Base-by-base conservation (phyloP, 306 rosid genomes). In the Glycine soja region DNA sequence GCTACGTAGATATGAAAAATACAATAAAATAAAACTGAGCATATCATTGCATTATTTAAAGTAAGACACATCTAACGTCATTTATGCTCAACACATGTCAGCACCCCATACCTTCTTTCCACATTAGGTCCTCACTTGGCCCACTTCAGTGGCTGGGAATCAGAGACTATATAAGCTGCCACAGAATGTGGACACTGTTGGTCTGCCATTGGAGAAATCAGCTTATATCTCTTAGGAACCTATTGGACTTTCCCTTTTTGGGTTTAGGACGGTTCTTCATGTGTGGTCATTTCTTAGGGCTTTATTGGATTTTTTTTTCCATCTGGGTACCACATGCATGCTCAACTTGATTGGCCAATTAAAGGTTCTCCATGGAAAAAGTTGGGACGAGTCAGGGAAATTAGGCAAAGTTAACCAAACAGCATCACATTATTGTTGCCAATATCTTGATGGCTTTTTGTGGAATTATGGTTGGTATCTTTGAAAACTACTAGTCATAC, bases 71-170 rank as follows among this genome's bases (percentile, higher is more conserved):
- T 14, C 70, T 24, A 16, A 59, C 47, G 2, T 34, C 0, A 72
- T 15, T 48, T 63, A 47, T 42, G 58, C 2, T 40, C 8, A 68
- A 84, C 86, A 90, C 88, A 78, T 84, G 94, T 78, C 88, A 84
- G 57, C 80, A 79, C 93, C 92, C 92, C 85, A 83, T 45, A 64
- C 59, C 75, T 65, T 10, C 78, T 54, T 82, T 84, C 83, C 81
- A 54, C 30, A 40, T 83, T 79, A 45, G 83, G 83, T 68, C 83
- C 83, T 72, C 10, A 11, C 24, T 46, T 64, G 81, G 24, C 19
- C 86, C 64, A 71, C 58, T 0, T 66, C 18, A 63, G 30, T 79
- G 82, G 47, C 42, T 67, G 54, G 74, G 74, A 77, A 81, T 81
- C 76, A 78, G 59, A 51, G 47, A 63, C 52, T 65, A 34, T 76